Conservation (phyloP, 768 basidiomycete species). For the Goffeauzyma gilvescens region DNA sequence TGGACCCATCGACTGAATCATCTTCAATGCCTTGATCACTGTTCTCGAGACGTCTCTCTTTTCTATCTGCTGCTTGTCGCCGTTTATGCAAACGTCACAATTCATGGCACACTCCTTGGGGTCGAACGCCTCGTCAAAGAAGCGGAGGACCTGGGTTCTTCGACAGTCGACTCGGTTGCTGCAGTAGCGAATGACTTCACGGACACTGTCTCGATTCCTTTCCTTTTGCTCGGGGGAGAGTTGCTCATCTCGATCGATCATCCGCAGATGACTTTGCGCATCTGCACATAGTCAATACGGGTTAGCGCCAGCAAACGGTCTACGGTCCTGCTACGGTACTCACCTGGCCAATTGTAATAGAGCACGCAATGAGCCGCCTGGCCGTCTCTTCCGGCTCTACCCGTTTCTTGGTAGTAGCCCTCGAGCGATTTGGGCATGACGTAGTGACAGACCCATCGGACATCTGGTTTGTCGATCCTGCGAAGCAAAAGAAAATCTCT, state of each 20-base stretch:
- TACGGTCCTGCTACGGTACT: background rate
- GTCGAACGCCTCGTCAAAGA: constrained; percentile 69
- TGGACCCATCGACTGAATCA: constrained; percentile 40
- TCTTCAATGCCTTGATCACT: constrained; percentile 41
- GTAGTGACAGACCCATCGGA: constrained; percentile 56
- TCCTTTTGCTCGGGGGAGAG: constrained; percentile 43
- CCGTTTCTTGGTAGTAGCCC: constrained; percentile 89
- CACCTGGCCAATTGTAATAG: constrained; percentile 38
- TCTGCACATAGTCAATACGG: constrained; percentile 36
- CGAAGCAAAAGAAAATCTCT: constrained; percentile 1
- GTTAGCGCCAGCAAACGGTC: background rate
- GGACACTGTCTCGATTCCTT: constrained; percentile 47
- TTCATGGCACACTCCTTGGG: constrained; percentile 43
- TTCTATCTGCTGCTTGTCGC: constrained; percentile 34
- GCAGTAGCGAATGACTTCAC: constrained; percentile 61
- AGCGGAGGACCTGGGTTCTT: constrained; percentile 64
- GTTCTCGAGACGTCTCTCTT: constrained; percentile 44
- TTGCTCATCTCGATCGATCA: constrained; percentile 39
- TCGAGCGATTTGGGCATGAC: constrained; percentile 65
- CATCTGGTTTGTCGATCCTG: constrained; percentile 30
- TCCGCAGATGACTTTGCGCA: constrained; percentile 39
- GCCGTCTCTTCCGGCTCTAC: constrained; percentile 85
- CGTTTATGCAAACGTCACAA: constrained; percentile 66
- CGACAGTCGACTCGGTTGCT: constrained; percentile 66
- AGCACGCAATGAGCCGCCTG: constrained; percentile 64